Evolutionary conservation across 1,284 basidiomycete species (phyloP).

Genomic region (Schizopora paradoxa): DNA sequence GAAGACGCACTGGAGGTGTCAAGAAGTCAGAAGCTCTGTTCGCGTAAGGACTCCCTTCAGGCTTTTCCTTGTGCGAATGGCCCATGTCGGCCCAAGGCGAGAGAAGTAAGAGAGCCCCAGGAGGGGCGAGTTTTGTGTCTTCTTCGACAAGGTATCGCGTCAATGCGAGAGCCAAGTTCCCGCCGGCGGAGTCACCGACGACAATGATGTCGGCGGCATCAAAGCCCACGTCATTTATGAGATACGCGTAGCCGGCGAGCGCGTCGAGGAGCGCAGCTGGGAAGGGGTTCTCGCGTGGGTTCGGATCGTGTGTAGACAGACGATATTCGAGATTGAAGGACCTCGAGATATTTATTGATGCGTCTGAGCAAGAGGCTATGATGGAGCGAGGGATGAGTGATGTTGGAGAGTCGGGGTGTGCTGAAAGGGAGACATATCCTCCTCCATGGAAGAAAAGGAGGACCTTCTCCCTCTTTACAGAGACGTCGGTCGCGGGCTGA

Average conservation of each 20-base stretch:
- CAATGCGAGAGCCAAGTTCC: constrained; percentile 42
- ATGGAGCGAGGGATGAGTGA: constrained; percentile 22
- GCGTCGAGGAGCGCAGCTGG: constrained; percentile 45
- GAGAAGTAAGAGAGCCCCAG: constrained; percentile 47
- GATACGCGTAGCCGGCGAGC: constrained; percentile 40
- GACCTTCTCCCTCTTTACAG: constrained; percentile 46
- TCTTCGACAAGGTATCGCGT: constrained; percentile 30
- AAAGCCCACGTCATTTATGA: constrained; percentile 35
- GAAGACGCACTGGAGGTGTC: too few relatives aligned
- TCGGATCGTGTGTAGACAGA: constrained; percentile 23
- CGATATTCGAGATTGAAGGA: constrained; percentile 33
- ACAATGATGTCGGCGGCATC: constrained; percentile 41
- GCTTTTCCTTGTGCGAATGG: constrained; percentile 30
- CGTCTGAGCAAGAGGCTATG: constrained; percentile 19
- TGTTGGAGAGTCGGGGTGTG: constrained; percentile 36
- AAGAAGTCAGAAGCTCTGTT: constrained; percentile 23
- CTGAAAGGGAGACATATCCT: constrained; percentile 38
- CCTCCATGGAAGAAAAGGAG: constrained; percentile 49
- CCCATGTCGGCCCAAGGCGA: constrained; percentile 57
- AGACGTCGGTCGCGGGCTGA: constrained; percentile 1
- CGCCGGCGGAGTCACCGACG: constrained; percentile 52
- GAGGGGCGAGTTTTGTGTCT: constrained; percentile 35
- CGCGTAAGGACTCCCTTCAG: too few relatives aligned
- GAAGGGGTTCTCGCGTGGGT: constrained; percentile 32
- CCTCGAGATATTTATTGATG: constrained; percentile 29